A percentile compares a stretch with the other conserved stretches of the same genome.
phyloP scores from a whole-genome alignment of 495 filamentous ascomycete species.

The Trypethelium eluteriae region DNA sequence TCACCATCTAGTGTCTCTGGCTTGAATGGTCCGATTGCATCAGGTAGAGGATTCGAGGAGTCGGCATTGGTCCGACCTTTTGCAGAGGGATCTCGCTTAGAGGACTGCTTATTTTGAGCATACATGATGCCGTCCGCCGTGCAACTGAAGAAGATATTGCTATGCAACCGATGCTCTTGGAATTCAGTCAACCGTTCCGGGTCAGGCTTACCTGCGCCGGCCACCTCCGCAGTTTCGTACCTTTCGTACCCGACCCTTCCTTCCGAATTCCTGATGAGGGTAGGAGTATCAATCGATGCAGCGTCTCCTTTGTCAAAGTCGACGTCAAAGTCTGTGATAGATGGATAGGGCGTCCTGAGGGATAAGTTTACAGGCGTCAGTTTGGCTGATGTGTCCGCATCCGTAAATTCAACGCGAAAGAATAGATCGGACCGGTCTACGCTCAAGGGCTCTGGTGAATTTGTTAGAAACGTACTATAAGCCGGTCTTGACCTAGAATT shows the following conservation, averaged over 20 bases:
- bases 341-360: background rate
- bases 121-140: background rate
- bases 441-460: background rate
- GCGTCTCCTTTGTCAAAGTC: background rate
- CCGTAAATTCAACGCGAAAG: background rate
- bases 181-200: background rate
- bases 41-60: background rate
- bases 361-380: background rate
- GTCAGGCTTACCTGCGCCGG: too few relatives aligned
- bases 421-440: background rate
- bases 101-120: background rate
- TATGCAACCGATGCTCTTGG: background rate
- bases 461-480: background rate
- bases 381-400: background rate
- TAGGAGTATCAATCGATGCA: background rate
- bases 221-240: background rate
- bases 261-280: background rate
- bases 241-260: background rate
- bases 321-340: background rate
- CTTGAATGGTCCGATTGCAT: background rate
- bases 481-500: background rate
- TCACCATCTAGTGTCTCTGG: background rate
- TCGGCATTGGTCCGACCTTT: background rate
- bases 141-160: conserved; percentile 2
- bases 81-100: background rate